A percentile compares a stretch with the other conserved stretches of the same genome.
Evolutionary conservation across 768 basidiomycete genomes (phyloP).

Genomic region (Artomyces pyxidatus): DNA sequence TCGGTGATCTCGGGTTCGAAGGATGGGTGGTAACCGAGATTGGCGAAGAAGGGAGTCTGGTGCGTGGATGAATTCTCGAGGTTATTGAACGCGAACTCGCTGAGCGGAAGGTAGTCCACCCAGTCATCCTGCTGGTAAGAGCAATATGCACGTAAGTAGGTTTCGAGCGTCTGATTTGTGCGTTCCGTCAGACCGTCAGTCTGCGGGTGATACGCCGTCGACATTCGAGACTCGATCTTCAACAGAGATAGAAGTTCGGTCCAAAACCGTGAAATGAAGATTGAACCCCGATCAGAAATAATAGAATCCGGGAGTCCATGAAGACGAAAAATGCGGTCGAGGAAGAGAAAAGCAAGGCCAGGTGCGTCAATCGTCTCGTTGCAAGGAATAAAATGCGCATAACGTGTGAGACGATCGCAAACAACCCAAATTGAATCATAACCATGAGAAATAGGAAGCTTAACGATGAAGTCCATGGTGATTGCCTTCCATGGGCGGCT

Average conservation of each 20-base stretch:
- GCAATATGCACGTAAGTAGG: slow-evolving; percentile 28
- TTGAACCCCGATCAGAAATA: slow-evolving; percentile 14
- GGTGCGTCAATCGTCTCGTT: slow-evolving; percentile 9
- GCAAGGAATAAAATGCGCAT: slow-evolving; percentile 11
- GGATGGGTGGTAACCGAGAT: slow-evolving; percentile 11
- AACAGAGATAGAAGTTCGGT: background rate
- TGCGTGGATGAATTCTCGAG: slow-evolving; percentile 23
- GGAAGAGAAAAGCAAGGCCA: slow-evolving; percentile 10
- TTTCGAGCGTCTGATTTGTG: slow-evolving; percentile 30
- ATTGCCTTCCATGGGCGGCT: slow-evolving; percentile 13
- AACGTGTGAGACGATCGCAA: slow-evolving; percentile 1
- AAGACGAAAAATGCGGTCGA: slow-evolving; percentile 8
- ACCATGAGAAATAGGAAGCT: slow-evolving; percentile 16
- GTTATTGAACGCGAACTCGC: slow-evolving; percentile 37
- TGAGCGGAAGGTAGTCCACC: slow-evolving; percentile 31
- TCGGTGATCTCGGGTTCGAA: slow-evolving; percentile 8
- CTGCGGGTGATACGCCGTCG: slow-evolving; percentile 38
- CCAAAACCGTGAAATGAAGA: slow-evolving; percentile 7
- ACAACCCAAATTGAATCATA: slow-evolving; percentile 16
- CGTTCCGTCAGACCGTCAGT: slow-evolving; percentile 32
- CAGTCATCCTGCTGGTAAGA: slow-evolving; percentile 36
- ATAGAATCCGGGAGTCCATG: slow-evolving; percentile 15
- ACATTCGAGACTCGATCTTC: slow-evolving; percentile 15
- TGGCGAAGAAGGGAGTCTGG: slow-evolving; percentile 3
- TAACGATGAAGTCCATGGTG: slow-evolving; percentile 18